Conservation (phyloP, 2,329 filamentous ascomycete genomes). For the Monilinia polystroma region DNA sequence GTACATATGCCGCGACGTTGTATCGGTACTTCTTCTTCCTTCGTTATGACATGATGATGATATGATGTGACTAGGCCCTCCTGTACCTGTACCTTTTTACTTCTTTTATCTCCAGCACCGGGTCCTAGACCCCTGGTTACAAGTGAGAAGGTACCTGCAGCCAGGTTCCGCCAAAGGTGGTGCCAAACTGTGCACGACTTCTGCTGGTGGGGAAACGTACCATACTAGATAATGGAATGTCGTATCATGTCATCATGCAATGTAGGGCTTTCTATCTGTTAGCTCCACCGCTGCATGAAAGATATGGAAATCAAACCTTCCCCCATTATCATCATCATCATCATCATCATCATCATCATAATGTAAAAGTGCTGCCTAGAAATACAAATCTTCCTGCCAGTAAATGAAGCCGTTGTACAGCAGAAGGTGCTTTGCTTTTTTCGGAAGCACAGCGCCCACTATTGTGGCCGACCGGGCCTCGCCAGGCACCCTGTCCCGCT, state of each 20-base stretch:
- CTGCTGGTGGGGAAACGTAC: conserved; percentile 4
- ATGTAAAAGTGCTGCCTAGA: conserved; percentile 1
- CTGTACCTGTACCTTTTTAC: neutral
- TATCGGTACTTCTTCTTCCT: neutral
- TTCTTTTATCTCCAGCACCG: neutral
- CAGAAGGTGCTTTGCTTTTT: neutral
- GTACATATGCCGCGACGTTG: neutral
- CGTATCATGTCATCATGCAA: neutral
- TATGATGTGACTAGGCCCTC: neutral
- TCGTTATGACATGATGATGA: neutral
- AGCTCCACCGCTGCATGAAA: neutral
- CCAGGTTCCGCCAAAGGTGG: conserved; percentile 7
- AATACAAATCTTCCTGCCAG: neutral
- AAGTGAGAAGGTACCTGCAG: conserved; percentile 13
- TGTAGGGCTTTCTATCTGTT: conserved; percentile 6
- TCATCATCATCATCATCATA: neutral
- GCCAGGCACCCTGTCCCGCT: neutral
- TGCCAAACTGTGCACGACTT: conserved; percentile 9
- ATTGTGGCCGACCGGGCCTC: neutral
- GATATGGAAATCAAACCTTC: neutral
- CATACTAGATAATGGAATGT: neutral
- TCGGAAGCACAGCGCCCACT: neutral
- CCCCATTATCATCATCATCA: neutral
- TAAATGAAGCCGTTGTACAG: neutral
- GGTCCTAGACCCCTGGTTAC: neutral